phyloP scores from a whole-genome alignment of 2,329 filamentous ascomycete species.

The Cercospora zeae-maydis region DNA sequence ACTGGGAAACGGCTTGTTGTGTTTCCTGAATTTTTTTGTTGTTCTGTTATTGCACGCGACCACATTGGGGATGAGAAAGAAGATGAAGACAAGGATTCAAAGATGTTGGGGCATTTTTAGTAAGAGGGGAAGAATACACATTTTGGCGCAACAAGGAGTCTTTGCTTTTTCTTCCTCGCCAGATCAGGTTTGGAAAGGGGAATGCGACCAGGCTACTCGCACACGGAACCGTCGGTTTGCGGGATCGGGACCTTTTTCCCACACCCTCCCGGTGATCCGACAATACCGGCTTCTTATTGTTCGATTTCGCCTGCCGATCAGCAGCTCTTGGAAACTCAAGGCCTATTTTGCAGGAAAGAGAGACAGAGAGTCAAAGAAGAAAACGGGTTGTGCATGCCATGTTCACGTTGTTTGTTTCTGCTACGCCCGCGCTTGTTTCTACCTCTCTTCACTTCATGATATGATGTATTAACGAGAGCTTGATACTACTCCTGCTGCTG shows the following conservation, averaged over 20 bases:
- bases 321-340: not conserved
- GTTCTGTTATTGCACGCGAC: not conserved
- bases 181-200: not conserved
- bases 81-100: not conserved
- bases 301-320: not conserved
- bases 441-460: not conserved
- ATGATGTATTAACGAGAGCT: not conserved
- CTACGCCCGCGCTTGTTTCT: not conserved
- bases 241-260: not conserved
- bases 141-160: not conserved
- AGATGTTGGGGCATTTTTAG: not conserved
- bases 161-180: not conserved
- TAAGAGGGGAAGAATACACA: not conserved
- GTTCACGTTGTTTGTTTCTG: not conserved
- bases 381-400: not conserved
- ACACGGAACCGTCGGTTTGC: not conserved
- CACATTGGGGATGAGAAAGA: not conserved
- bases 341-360: not conserved
- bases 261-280: too few species aligned
- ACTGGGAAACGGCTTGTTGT: not conserved
- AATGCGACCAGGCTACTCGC: not conserved
- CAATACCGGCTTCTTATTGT: not conserved
- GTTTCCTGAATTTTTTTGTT: not conserved
- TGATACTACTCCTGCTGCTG: not conserved
- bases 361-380: not conserved